phyloP scores from a whole-genome alignment of 805 yeast species.

The Lipomyces yamanashiensis region DNA sequence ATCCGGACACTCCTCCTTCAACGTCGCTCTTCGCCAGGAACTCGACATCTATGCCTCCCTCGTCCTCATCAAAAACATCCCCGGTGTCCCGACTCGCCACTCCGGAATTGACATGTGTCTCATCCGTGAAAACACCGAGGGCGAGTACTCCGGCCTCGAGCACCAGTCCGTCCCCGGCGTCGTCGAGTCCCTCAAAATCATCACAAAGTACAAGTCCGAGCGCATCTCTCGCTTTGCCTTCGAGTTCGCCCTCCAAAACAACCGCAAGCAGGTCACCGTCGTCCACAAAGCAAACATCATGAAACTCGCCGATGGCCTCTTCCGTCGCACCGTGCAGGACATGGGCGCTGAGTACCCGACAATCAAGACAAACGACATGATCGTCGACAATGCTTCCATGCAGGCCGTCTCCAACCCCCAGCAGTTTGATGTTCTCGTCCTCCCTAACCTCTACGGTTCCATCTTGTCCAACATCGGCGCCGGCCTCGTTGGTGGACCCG shows the following conservation, averaged over 20 bases:
- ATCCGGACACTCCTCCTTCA: conserved; percentile 79
- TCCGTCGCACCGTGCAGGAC: conserved; percentile 89
- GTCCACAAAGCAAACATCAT: conserved; percentile 99
- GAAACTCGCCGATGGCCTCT: conserved; percentile 98
- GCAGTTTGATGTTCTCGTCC: conserved; percentile 96
- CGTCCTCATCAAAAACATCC: conserved; percentile 89
- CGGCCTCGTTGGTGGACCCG: conserved; percentile 96
- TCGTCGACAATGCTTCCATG: conserved; percentile 99
- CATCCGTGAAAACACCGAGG: conserved; percentile 99
- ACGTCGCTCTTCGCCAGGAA: conserved; percentile 95
- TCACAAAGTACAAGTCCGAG: conserved; percentile 93
- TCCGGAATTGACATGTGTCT: conserved; percentile 88
- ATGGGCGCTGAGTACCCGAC: conserved; percentile 85
- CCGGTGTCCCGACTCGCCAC: conserved; percentile 90
- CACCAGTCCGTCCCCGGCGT: conserved; percentile 98
- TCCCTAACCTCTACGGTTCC: conserved; percentile 98
- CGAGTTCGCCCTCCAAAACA: conserved; percentile 90
- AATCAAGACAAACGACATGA: conserved; percentile 83
- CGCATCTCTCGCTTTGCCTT: conserved; percentile 97
- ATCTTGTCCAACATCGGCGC: conserved; percentile 98
- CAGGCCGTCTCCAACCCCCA: conserved; percentile 98
- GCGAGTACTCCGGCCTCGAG: conserved; percentile 98
- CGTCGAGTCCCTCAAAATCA: conserved; percentile 89
- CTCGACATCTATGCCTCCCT: conserved; percentile 93
- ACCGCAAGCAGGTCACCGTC: conserved; percentile 91